A percentile compares a stretch with the other conserved stretches of the same genome.
These are phyloP conservation scores for Rachicladosporium sp. DNA, from an alignment of 2,329 filamentous ascomycete genomes.

Conservation along the genomic window DNA sequence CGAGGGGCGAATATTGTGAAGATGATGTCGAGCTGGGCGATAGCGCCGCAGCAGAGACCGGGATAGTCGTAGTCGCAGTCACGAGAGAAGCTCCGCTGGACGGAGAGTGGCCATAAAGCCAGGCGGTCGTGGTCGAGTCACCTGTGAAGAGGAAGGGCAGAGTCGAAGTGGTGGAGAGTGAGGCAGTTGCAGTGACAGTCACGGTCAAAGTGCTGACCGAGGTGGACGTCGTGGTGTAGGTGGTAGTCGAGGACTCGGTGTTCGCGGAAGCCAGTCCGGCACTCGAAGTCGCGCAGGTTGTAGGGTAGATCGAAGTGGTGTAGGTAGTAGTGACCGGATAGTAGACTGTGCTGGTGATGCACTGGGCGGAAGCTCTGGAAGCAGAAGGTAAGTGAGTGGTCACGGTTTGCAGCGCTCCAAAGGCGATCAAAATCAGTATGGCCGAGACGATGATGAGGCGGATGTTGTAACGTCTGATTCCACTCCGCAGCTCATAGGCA, in stretches of 20 bases:
- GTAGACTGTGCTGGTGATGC: conserved; percentile 16
- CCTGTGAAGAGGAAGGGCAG: conserved; percentile 8
- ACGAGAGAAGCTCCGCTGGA: conserved; percentile 13
- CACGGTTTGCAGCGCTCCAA: conserved; percentile 12
- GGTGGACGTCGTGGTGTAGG: conserved; percentile 8
- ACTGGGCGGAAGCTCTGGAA: conserved; percentile 17
- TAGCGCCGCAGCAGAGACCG: conserved; percentile 8
- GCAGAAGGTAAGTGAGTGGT: conserved; percentile 18
- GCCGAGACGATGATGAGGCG: conserved; percentile 7
- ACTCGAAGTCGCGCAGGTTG: conserved; percentile 2
- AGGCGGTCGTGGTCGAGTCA: conserved; percentile 14
- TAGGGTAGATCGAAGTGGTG: conserved; percentile 3
- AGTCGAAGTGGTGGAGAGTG: conserved; percentile 3
- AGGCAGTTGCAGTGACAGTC: conserved; percentile 9
- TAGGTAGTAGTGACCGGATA: conserved; percentile 12
- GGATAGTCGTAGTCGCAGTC: conserved; percentile 13
- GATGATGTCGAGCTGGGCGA: conserved; percentile 6
- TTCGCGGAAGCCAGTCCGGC: conserved; percentile 1
- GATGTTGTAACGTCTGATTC: neutral
- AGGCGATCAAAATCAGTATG: conserved; percentile 14
- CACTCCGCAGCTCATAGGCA: neutral
- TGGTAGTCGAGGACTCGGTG: conserved; percentile 1
- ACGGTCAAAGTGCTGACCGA: conserved; percentile 8
- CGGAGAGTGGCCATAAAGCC: conserved; percentile 16
- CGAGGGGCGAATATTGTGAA: neutral